Evolutionary conservation across 805 yeast species (phyloP), one percentile per base, ranked within the genome.

Genomic region (Wickerhamiella occidentalis): DNA sequence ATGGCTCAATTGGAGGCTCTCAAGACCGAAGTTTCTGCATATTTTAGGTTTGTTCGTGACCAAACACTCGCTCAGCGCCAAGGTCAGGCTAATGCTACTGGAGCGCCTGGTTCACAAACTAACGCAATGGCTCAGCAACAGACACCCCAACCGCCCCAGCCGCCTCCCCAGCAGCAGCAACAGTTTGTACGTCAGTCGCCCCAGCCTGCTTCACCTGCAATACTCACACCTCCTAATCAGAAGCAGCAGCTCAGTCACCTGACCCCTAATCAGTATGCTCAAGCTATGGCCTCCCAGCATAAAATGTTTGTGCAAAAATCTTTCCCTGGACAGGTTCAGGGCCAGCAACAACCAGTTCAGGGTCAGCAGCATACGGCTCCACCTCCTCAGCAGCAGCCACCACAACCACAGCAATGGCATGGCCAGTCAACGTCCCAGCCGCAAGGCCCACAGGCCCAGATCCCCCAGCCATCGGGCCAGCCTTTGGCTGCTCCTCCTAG

Each of bases 11-110:
- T 85, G 47, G 84, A 78, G 40, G 81, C 79, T 63, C 73, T 86
- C 50, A 78, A 80, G 53, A 67, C 71, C 43, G 94, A 86, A 57
- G 79, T 84, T 50, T 82, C 79, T 49, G 77, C 79, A 60, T 86
- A 82, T 60, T 79, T 82, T 66, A 78, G 77, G 47, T 82, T 77
- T 63, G 86, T 86, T 54, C 77, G 78, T 52, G 85, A 81, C 40
- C 45, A 35, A 15, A 37, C 60, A 41, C 29, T 28, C 60, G 60
- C 49, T 17, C 48, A 63, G 26, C 46, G 45, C 25, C 33, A 41
- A 19, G 33, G 43, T 7, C 50, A 48, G 26, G 60, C 26, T 63
- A 37, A 33, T 13, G 47, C 9, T 30, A 35, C 42, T 30, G 23
- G 36, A 4, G 6, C 38, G 9, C 38, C 38, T 3, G 19, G 19